Evolutionary conservation across 768 basidiomycete genomes (phyloP).

Genomic region (Lyophyllum atratum): DNA sequence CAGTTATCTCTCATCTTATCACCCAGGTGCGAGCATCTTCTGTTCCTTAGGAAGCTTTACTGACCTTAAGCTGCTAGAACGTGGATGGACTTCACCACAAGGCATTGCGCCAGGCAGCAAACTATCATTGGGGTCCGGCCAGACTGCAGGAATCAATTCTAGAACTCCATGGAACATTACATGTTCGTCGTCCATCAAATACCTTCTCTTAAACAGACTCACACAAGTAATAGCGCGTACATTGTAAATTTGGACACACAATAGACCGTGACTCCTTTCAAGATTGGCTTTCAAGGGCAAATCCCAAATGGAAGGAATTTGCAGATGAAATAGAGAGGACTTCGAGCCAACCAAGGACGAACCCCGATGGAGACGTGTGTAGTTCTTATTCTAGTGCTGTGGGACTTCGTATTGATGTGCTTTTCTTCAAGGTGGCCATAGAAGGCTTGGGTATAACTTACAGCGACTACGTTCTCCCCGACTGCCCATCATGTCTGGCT

Average conservation of each 20-base stretch:
- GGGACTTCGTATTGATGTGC: not conserved
- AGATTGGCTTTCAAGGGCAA: constrained; percentile 64
- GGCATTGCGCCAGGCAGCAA: constrained; percentile 48
- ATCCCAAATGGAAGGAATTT: constrained; percentile 79
- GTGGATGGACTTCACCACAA: constrained; percentile 96
- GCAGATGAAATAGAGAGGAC: constrained; percentile 62
- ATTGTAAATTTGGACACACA: constrained; percentile 75
- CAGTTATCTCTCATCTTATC: constrained; percentile 61
- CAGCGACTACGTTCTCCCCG: constrained; percentile 75
- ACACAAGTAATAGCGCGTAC: constrained; percentile 60
- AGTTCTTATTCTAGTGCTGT: constrained; percentile 1
- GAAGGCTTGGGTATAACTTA: constrained; percentile 72
- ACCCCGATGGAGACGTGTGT: constrained; percentile 90
- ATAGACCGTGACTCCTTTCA: constrained; percentile 73
- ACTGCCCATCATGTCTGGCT: constrained; percentile 67
- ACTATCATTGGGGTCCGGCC: constrained; percentile 35
- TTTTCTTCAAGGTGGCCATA: constrained; percentile 63
- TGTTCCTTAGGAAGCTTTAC: constrained; percentile 16
- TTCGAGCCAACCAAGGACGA: constrained; percentile 69
- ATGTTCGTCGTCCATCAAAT: constrained; percentile 42
- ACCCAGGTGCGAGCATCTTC: constrained; percentile 59
- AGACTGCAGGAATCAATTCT: constrained; percentile 51
- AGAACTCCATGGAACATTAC: constrained; percentile 88
- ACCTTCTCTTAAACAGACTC: not conserved
- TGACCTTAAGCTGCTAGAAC: constrained; percentile 43